Percentiles rank a stretch among this genome's conserved stretches.
phyloP scores from a whole-genome alignment of 2,329 filamentous ascomycete genomes.

The Phialophora tarda region DNA sequence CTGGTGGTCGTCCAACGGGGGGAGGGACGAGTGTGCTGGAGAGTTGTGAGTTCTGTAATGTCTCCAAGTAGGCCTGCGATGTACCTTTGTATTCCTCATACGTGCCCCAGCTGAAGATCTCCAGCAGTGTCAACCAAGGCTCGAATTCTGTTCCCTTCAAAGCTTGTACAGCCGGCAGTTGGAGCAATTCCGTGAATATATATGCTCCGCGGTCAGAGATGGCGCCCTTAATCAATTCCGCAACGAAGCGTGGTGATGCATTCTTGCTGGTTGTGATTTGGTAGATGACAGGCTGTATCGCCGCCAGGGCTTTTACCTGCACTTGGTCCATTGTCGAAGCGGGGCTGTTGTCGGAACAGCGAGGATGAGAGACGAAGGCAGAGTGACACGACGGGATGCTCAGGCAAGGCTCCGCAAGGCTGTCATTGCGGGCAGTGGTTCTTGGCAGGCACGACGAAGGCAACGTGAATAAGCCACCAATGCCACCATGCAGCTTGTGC shows the following conservation, averaged over 20 bases:
- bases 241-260: conserved; percentile 77
- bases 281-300: conserved; percentile 80
- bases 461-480: neutral
- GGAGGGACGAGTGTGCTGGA: conserved; percentile 63
- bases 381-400: neutral
- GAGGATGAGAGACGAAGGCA: neutral
- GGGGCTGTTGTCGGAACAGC: neutral
- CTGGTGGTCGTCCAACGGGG: conserved; percentile 74
- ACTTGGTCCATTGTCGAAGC: conserved; percentile 51
- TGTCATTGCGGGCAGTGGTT: conserved; percentile 11
- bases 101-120: conserved; percentile 92
- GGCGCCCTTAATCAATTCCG: conserved; percentile 83
- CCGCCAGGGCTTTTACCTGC: conserved; percentile 62
- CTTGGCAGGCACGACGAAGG: conserved; percentile 8
- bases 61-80: conserved; percentile 36
- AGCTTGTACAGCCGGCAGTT: conserved; percentile 76
- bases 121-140: conserved; percentile 71
- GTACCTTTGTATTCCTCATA: conserved; percentile 75
- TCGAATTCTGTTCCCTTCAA: conserved; percentile 61
- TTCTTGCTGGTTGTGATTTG: conserved; percentile 79
- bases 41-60: neutral
- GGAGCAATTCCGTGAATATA: conserved; percentile 91
- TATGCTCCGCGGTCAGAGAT: conserved; percentile 90
- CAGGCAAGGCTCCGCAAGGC: conserved; percentile 13
- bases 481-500: neutral